Evolutionary conservation across 2,329 filamentous ascomycete genomes (phyloP).

Genomic region (Hirsutella minnesotensis): DNA sequence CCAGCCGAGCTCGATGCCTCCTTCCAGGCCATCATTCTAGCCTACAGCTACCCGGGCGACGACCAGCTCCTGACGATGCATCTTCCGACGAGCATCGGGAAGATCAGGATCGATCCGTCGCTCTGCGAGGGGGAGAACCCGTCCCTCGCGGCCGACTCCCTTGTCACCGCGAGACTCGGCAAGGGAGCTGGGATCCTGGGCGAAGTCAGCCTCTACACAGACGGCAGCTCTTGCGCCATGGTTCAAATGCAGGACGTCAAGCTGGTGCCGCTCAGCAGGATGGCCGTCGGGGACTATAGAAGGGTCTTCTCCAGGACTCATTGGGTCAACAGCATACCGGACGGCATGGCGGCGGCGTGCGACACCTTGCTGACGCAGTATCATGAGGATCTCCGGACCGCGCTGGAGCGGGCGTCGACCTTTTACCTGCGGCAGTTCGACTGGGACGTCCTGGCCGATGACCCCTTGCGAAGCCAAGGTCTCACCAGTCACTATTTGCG

Average conservation of each 20-base stretch:
- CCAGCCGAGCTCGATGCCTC: slow-evolving; percentile 21
- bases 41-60: slow-evolving; percentile 20
- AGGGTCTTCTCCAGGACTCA: background rate
- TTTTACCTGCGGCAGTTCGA: background rate
- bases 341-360: background rate
- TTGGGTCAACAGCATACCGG: background rate
- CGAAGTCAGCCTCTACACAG: too few relatives aligned
- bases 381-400: background rate
- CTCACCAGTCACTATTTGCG: background rate
- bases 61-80: slow-evolving; percentile 18
- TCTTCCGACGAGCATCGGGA: slow-evolving; percentile 16
- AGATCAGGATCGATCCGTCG: slow-evolving; percentile 5
- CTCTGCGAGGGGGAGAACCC: too few relatives aligned
- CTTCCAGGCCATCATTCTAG: slow-evolving; percentile 21
- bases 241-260: background rate
- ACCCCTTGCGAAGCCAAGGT: background rate
- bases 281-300: background rate
- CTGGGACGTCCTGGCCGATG: background rate
- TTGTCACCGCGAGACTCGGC: too few relatives aligned
- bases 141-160: too few relatives aligned
- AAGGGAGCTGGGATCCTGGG: too few relatives aligned
- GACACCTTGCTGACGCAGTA: background rate
- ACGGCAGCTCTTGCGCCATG: background rate
- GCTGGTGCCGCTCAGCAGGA: background rate
- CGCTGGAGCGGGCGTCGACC: background rate